Conservation (phyloP, 2,329 filamentous ascomycete genomes). For the Fusarium sororula region DNA sequence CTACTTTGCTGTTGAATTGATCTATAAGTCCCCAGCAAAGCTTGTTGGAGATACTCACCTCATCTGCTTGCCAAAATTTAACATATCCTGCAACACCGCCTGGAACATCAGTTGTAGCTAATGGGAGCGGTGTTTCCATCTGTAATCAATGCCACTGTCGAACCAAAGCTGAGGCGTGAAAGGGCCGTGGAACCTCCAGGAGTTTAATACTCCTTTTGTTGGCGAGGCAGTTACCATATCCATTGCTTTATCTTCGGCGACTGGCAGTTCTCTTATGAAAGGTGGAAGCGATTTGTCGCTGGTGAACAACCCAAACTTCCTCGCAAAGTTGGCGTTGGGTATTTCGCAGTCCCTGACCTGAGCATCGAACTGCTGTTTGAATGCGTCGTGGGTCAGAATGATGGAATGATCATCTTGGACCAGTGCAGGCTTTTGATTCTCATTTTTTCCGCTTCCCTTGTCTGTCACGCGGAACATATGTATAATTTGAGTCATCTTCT, state of each 20-base stretch:
- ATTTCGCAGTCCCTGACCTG: conserved; percentile 49
- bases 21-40: not conserved
- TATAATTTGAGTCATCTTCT: conserved; percentile 15
- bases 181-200: conserved; percentile 52
- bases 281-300: conserved; percentile 46
- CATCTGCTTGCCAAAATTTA: not conserved
- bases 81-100: not conserved
- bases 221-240: conserved; percentile 45
- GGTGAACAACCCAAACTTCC: conserved; percentile 52
- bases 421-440: not conserved
- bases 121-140: conserved; percentile 42
- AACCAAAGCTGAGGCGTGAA: conserved; percentile 58
- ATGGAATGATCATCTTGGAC: not conserved
- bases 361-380: conserved; percentile 11
- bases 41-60: not conserved
- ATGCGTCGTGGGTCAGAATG: conserved; percentile 3
- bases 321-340: conserved; percentile 56
- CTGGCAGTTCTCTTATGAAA: conserved; percentile 51
- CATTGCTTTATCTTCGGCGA: conserved; percentile 54
- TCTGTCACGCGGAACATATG: conserved; percentile 4
- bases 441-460: not conserved
- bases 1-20: not conserved
- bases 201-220: conserved; percentile 40
- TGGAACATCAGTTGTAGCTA: not conserved
- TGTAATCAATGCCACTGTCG: conserved; percentile 56